Conservation (phyloP, 805 yeast species). For the Saccharomyces mikatae region DNA sequence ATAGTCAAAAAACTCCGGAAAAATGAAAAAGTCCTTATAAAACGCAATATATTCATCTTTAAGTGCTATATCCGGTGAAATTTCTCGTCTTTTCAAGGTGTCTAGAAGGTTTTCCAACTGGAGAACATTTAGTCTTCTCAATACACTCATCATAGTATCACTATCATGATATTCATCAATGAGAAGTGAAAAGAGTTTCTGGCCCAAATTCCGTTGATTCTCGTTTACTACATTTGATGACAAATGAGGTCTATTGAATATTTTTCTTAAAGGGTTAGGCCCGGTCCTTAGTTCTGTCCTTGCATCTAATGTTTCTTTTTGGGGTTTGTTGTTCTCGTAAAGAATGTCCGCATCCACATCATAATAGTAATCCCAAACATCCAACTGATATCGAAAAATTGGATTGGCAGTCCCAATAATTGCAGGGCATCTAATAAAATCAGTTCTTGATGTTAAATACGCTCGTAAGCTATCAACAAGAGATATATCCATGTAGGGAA, state of each 20-base stretch:
- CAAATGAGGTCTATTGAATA: conserved; percentile 6
- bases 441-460: conserved; percentile 26
- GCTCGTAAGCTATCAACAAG: conserved; percentile 41
- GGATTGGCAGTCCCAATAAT: conserved; percentile 66
- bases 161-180: conserved; percentile 23
- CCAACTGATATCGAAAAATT: conserved; percentile 45
- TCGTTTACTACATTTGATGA: not conserved
- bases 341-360: conserved; percentile 49
- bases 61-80: conserved; percentile 17
- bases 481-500: conserved; percentile 57
- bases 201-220: not conserved
- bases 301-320: conserved; percentile 1
- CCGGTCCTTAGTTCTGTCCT: conserved; percentile 9
- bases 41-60: conserved; percentile 27
- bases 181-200: conserved; percentile 15
- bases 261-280: conserved; percentile 9
- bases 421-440: conserved; percentile 23
- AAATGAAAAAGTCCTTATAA: conserved; percentile 28
- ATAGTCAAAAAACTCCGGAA: conserved; percentile 27
- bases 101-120: conserved; percentile 28
- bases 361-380: conserved; percentile 53
- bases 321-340: conserved; percentile 7
- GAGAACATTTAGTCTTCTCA: conserved; percentile 28
- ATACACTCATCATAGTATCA: conserved; percentile 19
- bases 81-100: conserved; percentile 2